These are phyloP conservation scores for Monilinia polystroma DNA, from an alignment of 2,329 filamentous ascomycete species.

Conservation along the genomic window DNA sequence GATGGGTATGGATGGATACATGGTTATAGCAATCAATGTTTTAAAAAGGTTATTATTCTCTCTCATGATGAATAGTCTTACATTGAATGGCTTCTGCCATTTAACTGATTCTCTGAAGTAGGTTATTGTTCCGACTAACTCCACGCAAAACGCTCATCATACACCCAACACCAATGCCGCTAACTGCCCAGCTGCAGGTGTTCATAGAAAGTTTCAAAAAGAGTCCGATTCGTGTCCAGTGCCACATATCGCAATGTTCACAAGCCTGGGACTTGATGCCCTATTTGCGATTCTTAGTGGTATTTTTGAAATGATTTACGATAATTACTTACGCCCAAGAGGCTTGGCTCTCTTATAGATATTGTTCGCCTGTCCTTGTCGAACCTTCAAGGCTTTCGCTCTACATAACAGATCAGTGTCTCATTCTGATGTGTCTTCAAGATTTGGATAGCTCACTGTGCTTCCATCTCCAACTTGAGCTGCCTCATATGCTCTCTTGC, in stretches of 20 bases:
- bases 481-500: conserved; percentile 19
- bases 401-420: conserved; percentile 15
- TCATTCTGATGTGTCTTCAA: background rate
- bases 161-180: background rate
- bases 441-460: conserved; percentile 7
- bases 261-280: conserved; percentile 12
- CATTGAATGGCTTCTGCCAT: background rate
- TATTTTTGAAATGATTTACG: background rate
- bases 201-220: background rate
- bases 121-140: background rate
- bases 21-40: background rate
- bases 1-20: no score
- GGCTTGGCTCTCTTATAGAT: conserved; percentile 22
- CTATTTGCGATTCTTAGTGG: background rate
- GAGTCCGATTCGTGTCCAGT: background rate
- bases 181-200: background rate
- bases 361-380: conserved; percentile 18
- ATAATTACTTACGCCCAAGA: conserved; percentile 22
- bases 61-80: background rate
- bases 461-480: conserved; percentile 15
- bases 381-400: conserved; percentile 11
- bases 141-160: background rate
- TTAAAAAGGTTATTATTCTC: background rate
- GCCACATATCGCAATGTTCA: background rate
- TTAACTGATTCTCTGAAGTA: background rate